Conservation (phyloP, 2,329 filamentous ascomycete species). For the Elsinoe necatrix region DNA sequence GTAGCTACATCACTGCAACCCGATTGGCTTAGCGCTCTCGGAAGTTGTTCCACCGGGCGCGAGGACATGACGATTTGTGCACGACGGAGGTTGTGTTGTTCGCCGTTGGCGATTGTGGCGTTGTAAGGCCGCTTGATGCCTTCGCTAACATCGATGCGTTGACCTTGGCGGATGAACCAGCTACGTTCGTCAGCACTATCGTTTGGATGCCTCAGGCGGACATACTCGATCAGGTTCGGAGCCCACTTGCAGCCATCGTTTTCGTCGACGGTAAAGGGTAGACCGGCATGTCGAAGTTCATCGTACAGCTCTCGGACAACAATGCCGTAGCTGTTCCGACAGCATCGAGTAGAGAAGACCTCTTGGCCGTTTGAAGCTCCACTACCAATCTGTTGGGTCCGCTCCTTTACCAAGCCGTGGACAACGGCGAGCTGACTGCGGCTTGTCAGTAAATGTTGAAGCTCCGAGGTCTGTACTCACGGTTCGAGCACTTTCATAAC, state of each 20-base stretch:
- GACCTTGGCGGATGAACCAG: constrained; percentile 16
- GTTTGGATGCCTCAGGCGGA: neutral
- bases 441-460: neutral
- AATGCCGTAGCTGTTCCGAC: constrained; percentile 20
- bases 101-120: neutral
- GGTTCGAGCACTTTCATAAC: constrained; percentile 19
- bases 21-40: neutral
- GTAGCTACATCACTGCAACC: constrained; percentile 17
- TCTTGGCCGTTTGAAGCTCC: constrained; percentile 2
- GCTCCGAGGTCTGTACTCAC: neutral
- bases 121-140: constrained; percentile 3
- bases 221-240: neutral
- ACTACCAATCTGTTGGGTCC: constrained; percentile 17
- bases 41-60: constrained; percentile 15
- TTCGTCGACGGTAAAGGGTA: constrained; percentile 1
- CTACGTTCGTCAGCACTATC: neutral
- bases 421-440: constrained; percentile 17
- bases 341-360: constrained; percentile 15
- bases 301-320: constrained; percentile 18
- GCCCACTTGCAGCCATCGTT: neutral
- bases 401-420: constrained; percentile 16
- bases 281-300: constrained; percentile 15
- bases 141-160: neutral
- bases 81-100: neutral
- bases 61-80: constrained; percentile 4